Evolutionary conservation across 2,329 filamentous ascomycete genomes (phyloP), one percentile per base, ranked within the genome.

Genomic region (Phaeosphaeria sp.): DNA sequence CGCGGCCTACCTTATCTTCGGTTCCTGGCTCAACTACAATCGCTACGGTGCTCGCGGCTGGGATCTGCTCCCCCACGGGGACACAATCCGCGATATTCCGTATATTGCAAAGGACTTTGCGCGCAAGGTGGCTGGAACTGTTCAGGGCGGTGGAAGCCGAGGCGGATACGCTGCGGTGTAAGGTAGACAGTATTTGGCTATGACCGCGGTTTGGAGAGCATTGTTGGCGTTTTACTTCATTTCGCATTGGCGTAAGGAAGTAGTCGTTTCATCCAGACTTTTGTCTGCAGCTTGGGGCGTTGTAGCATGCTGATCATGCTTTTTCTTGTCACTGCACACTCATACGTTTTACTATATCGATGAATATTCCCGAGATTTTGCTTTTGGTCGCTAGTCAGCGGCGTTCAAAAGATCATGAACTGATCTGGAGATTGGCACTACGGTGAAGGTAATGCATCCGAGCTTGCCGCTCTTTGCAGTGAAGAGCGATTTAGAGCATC

Each of bases 11-110:
- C 89, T 99, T 65, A 97, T 98, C 76, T 98, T 98, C 74, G 93
- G 94, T 64, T 96, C 93, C 20, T 99, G 95, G 95, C 88, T 98
- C 76, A 98, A 98, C 83, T 98, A 98, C 84, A 97, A 93, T 81
- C 91, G 93, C 61, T 97, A 97, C 78, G 94, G 94, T 48, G 93
- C 94, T 51, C 86, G 94, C 45, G 95, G 95, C 56, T 98, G 93
- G 93, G 95, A 98, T 72, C 84, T 97, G 18, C 83, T 98, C 18
- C 95, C 95, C 15, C 94, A 98, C 75, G 91, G 91, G 64, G 95
- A 99, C 77, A 91, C 91, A 0, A 90, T 98, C 68, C 89, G 94
- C 63, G 95, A 99, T 73, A 80, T 97, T 20, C 95, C 95, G 2
- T 98, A 97, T 74, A 84, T 98, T 53, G 79, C 97, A 63, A 93